Conservation (phyloP, 2,329 filamentous ascomycete species). For the Aspergillus versicolor region DNA sequence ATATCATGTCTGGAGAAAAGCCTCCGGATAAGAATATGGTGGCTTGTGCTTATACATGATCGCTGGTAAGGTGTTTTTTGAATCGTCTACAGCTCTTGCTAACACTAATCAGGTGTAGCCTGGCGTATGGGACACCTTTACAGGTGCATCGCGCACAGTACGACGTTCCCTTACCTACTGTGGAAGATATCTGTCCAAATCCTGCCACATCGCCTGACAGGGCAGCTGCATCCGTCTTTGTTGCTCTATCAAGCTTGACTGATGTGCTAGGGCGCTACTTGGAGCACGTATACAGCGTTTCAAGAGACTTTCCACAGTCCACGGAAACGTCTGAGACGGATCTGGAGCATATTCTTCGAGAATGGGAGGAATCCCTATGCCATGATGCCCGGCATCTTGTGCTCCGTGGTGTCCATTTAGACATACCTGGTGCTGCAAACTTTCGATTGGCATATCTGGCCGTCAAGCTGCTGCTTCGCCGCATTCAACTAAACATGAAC, state of each 20-base stretch:
- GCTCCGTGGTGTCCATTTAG: constrained; percentile 43
- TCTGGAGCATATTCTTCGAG: constrained; percentile 41
- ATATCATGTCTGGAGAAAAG: constrained; percentile 53
- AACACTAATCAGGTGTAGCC: constrained; percentile 44
- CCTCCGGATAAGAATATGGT: constrained; percentile 57
- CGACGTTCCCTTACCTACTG: constrained; percentile 48
- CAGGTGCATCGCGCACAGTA: constrained; percentile 48
- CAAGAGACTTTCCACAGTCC: constrained; percentile 22
- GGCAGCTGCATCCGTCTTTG: constrained; percentile 41
- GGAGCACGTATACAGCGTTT: constrained; percentile 35
- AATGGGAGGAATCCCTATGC: constrained; percentile 48
- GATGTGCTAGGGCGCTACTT: constrained; percentile 42
- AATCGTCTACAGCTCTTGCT: neutral
- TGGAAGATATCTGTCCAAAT: constrained; percentile 33
- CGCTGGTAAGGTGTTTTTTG: constrained; percentile 46
- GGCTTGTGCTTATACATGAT: constrained; percentile 56
- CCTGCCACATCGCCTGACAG: constrained; percentile 17
- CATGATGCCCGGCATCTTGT: constrained; percentile 42
- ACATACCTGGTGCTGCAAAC: constrained; percentile 50
- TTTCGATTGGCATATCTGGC: constrained; percentile 54
- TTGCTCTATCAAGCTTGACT: constrained; percentile 48
- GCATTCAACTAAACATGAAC: constrained; percentile 48
- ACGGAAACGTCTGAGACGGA: constrained; percentile 21
- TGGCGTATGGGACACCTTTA: constrained; percentile 55
- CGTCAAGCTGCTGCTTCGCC: constrained; percentile 47